These are phyloP conservation scores for Monosporascus ibericus DNA, from an alignment of 2,329 filamentous ascomycete genomes.

Conservation along the genomic window DNA sequence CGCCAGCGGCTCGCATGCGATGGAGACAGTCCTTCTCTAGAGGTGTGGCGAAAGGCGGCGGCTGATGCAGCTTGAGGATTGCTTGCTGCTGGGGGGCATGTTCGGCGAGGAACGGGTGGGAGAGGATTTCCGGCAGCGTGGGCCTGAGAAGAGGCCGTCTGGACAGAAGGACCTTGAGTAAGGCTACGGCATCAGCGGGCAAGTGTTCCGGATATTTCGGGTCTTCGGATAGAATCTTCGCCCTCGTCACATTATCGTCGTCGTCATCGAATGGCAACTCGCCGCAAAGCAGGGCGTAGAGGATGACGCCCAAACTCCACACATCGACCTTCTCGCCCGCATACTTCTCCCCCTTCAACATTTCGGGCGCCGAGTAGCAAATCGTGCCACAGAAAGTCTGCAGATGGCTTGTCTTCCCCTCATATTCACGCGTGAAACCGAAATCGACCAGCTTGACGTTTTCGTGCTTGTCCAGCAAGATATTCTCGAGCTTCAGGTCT, in stretches of 20 bases:
- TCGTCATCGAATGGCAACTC: conserved; percentile 96
- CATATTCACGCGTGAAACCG: conserved; percentile 95
- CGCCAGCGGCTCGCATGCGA: conserved; percentile 87
- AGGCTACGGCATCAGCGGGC: conserved; percentile 66
- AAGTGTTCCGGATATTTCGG: conserved; percentile 79
- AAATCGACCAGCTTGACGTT: conserved; percentile 98
- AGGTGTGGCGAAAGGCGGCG: conserved; percentile 75
- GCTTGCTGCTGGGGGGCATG: conserved; percentile 83
- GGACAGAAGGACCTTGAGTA: conserved; percentile 77
- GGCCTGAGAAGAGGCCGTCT: conserved; percentile 84
- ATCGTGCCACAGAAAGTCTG: conserved; percentile 98
- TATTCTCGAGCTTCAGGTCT: conserved; percentile 94
- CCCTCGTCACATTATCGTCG: conserved; percentile 80
- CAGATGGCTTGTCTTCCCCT: conserved; percentile 87
- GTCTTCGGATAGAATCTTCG: conserved; percentile 77
- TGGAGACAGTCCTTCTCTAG: conserved; percentile 88
- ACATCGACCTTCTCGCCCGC: conserved; percentile 97
- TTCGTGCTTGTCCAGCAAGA: conserved; percentile 90
- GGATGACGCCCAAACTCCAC: conserved; percentile 82
- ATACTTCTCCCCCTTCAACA: conserved; percentile 98
- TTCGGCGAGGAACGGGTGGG: conserved; percentile 81
- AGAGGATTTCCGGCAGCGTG: conserved; percentile 74
- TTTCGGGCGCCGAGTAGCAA: conserved; percentile 96
- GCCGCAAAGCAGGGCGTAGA: conserved; percentile 75
- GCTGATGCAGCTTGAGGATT: conserved; percentile 76